These are phyloP conservation scores for Saccharomyces paradoxus DNA, from an alignment of 805 yeast species.

Conservation along the genomic window DNA sequence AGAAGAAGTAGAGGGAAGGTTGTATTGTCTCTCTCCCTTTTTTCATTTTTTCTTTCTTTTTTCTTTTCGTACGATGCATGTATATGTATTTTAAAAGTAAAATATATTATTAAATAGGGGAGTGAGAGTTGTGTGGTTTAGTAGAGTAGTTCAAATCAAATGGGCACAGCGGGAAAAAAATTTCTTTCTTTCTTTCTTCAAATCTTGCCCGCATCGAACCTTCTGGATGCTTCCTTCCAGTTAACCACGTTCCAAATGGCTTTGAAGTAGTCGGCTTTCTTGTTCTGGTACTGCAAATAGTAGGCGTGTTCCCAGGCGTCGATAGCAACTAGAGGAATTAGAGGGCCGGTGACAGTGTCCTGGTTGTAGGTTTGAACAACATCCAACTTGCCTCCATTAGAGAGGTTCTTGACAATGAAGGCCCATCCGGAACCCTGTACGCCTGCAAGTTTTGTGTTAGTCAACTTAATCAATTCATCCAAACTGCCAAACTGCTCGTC, in stretches of 20 bases:
- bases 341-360: conserved; percentile 68
- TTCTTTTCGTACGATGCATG: neutral
- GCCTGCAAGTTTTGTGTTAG: conserved; percentile 72
- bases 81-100: neutral
- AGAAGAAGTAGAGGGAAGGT: neutral
- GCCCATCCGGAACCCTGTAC: conserved; percentile 97
- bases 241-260: conserved; percentile 91
- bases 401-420: conserved; percentile 74
- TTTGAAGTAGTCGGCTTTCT: conserved; percentile 84
- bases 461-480: conserved; percentile 54
- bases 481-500: conserved; percentile 59
- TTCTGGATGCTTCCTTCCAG: conserved; percentile 83
- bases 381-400: conserved; percentile 58
- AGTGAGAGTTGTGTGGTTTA: neutral
- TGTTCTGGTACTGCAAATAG: conserved; percentile 87
- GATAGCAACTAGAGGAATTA: conserved; percentile 74
- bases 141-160: neutral
- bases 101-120: neutral
- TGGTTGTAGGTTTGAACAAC: conserved; percentile 79
- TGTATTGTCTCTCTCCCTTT: neutral
- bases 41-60: no score
- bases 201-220: conserved; percentile 38
- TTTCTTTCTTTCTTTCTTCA: neutral
- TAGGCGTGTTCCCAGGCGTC: conserved; percentile 98
- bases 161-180: neutral